Percentiles rank a stretch among this genome's conserved stretches.
These are phyloP conservation scores for Lolium multiflorum DNA, from an alignment of 176 grass and related monocot species.

Conservation along the genomic window DNA sequence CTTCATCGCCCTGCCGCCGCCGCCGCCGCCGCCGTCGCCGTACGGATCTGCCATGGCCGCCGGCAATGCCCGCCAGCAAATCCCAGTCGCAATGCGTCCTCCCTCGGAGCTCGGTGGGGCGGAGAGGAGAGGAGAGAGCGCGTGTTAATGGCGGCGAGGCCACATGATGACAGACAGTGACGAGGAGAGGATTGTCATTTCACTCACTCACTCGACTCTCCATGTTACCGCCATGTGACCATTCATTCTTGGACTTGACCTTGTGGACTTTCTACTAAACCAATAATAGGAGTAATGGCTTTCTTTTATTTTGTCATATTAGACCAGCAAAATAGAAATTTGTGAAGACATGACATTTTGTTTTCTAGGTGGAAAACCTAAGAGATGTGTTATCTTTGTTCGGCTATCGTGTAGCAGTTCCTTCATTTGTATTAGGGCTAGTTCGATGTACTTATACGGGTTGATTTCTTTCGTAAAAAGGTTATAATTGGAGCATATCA, in stretches of 20 bases:
- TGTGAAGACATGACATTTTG: too few species aligned
- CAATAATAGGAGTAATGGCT: too few species aligned
- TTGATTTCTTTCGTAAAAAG: too few species aligned
- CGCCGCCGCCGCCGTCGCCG: conserved; percentile 27
- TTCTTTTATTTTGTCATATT: too few species aligned
- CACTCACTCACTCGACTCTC: background rate
- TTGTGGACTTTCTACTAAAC: too few species aligned
- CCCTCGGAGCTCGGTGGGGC: background rate
- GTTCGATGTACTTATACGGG: too few species aligned
- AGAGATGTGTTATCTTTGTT: too few species aligned
- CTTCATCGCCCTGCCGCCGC: conserved; percentile 37
- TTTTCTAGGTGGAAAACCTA: too few species aligned
- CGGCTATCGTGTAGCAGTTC: too few species aligned
- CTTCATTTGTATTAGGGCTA: too few species aligned
- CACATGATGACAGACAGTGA: background rate
- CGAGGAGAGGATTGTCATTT: conserved; percentile 2
- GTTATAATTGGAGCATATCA: too few species aligned
- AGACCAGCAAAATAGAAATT: too few species aligned
- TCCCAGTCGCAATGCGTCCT: background rate
- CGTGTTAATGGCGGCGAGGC: conserved; percentile 17
- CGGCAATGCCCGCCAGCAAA: conserved; percentile 11
- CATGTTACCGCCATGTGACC: conserved; percentile 19
- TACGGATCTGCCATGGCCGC: conserved; percentile 61
- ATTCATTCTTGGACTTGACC: conserved; percentile 3
- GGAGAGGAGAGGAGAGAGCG: background rate